These are phyloP conservation scores for Edaphochlamys debaryana DNA, from an alignment of 139 green algal species.

Conservation along the genomic window DNA sequence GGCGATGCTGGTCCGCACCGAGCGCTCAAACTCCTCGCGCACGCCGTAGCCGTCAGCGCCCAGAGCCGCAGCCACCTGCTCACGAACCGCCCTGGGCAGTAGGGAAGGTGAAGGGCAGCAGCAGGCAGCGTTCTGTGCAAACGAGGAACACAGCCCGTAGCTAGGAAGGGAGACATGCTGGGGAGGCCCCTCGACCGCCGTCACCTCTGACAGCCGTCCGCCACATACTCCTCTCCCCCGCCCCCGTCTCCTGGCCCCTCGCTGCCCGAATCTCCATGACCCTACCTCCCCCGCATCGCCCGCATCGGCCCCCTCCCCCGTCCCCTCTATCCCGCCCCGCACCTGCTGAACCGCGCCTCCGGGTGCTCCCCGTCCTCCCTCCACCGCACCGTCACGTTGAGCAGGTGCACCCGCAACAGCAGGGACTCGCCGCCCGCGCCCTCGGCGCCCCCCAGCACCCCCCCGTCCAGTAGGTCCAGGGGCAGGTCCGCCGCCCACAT, in stretches of 20 bases:
- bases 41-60: constrained; percentile 35
- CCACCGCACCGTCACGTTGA: constrained; percentile 5
- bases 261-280: neutral
- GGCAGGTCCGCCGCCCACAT: constrained; percentile 18
- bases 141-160: no score
- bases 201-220: no score
- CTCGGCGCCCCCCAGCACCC: neutral
- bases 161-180: no score
- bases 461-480: neutral
- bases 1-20: neutral
- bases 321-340: neutral
- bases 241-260: no score
- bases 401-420: constrained; percentile 28
- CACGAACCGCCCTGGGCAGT: constrained; percentile 3
- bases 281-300: neutral
- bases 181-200: no score
- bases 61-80: constrained; percentile 28
- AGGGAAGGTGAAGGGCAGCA: no score
- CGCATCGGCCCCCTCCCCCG: neutral
- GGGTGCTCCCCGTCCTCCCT: neutral
- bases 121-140: no score
- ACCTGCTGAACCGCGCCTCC: constrained; percentile 36
- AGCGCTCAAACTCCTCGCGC: constrained; percentile 13
- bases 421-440: no score
- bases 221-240: neutral